Evolutionary conservation across 2,329 filamentous ascomycete genomes (phyloP), one percentile per base, ranked within the genome.

Genomic region (Zymoseptoria brevis): DNA sequence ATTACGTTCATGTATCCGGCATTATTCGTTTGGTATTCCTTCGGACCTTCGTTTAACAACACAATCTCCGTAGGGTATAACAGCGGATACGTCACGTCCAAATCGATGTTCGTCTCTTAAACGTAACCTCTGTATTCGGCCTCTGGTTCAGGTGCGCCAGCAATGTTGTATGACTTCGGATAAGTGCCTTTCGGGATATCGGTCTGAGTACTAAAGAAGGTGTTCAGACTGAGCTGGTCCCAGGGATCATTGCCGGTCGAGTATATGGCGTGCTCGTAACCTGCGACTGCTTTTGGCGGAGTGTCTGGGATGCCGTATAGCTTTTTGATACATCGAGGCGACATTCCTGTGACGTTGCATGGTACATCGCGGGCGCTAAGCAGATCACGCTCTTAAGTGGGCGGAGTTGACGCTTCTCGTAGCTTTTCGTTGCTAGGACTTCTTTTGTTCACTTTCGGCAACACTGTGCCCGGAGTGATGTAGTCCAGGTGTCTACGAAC

Each of bases 391-490:
- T 63, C 21, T 54, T 56, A 11, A 29, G 26, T 24, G 57, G 62
- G 41, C 57, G 61, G 57, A 62, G 54, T 8, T 57, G 62, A 24
- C 67, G 61, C 61, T 67, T 66, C 35, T 66, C 57, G 4, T 64
- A 45, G 2, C 58, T 56, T 13, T 30, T 21, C 16, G 55, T 19
- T 52, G 57, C 57, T 19, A 59, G 61, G 22, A 59, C 58, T 51
- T 59, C 59, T 57, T 61, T 52, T 68, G 60, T 49, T 59, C 57
- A 51, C 61, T 62, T n/a, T 60, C 64, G 21, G 61, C 59, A 19
- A 83, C 73, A 61, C 80, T 81, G 62, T 82, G 77, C 80, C 81
- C 0, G 81, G 81, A 0, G 78, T 83, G 45, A 84, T 77, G 67
- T 83, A 83, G 70, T 84, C 81, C 55, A 84, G 73, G 59, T 83